A percentile compares a stretch with the other conserved stretches of the same genome.
Evolutionary conservation across 164 flowering plant genomes (phyloP).

Genomic region (Sedum album): DNA sequence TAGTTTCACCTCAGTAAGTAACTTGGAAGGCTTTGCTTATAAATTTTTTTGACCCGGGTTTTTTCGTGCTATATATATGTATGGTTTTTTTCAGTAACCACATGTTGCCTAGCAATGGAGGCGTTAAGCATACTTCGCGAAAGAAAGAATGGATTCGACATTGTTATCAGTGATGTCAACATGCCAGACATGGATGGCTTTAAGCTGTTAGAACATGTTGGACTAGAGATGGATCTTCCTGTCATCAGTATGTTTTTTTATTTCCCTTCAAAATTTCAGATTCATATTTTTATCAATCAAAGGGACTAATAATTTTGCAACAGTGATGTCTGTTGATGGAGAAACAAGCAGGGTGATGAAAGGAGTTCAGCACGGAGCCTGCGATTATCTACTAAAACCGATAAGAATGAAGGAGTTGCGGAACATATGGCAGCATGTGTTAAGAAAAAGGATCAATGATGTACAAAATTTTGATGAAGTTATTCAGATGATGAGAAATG

Average conservation of each 20-base stretch:
- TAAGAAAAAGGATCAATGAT: constrained; percentile 77
- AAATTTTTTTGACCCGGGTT: background rate
- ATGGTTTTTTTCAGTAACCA: constrained; percentile 62
- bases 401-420: constrained; percentile 93
- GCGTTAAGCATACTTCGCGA: constrained; percentile 77
- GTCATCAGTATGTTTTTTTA: constrained; percentile 67
- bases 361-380: constrained; percentile 98
- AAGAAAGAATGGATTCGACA: constrained; percentile 78
- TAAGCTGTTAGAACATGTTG: constrained; percentile 90
- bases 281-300: no score
- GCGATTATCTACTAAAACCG: constrained; percentile 95
- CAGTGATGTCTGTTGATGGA: constrained; percentile 99
- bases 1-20: no score
- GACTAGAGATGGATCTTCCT: constrained; percentile 97
- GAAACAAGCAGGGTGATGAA: constrained; percentile 97
- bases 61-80: background rate
- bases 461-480: constrained; percentile 59
- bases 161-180: constrained; percentile 95
- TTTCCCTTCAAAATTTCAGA: background rate
- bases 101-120: constrained; percentile 73
- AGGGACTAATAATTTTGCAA: background rate
- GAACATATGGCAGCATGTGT: constrained; percentile 97
- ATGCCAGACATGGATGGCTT: constrained; percentile 99
- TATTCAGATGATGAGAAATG: constrained; percentile 30
- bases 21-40: no score